Conservation (phyloP, 1,284 basidiomycete genomes). For the Ganoderma boninense region DNA sequence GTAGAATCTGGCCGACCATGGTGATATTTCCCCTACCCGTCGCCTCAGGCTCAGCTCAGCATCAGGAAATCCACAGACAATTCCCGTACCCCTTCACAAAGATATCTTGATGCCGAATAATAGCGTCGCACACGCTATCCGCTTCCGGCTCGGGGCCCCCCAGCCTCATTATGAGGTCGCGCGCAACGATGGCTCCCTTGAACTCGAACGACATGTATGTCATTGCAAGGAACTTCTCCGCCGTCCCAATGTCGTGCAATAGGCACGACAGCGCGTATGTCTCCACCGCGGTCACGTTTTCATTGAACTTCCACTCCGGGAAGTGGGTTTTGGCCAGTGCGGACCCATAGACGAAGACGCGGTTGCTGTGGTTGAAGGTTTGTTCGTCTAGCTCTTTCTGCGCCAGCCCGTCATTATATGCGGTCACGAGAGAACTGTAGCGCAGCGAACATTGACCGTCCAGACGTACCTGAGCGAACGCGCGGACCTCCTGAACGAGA, state of each 20-base stretch:
- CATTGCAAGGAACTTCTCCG: constrained; percentile 55
- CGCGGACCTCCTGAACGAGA: constrained; percentile 50
- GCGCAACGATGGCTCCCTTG: constrained; percentile 63
- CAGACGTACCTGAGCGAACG: constrained; percentile 49
- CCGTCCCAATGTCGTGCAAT: constrained; percentile 65
- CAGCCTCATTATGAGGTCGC: constrained; percentile 54
- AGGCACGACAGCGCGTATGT: constrained; percentile 63
- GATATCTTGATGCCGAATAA: constrained; percentile 67
- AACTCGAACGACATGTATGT: constrained; percentile 70
- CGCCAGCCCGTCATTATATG: constrained; percentile 3
- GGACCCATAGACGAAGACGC: constrained; percentile 60
- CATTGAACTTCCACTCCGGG: constrained; percentile 54
- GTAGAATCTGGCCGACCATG: constrained; percentile 59
- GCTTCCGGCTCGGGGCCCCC: constrained; percentile 60
- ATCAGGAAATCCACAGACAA: neutral
- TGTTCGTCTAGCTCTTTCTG: constrained; percentile 57
- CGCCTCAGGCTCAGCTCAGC: neutral
- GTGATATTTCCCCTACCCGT: constrained; percentile 56
- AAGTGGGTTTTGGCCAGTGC: constrained; percentile 58
- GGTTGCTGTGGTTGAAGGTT: constrained; percentile 59
- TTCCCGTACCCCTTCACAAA: constrained; percentile 56
- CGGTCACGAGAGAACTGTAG: neutral
- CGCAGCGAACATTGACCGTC: neutral
- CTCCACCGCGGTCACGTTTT: constrained; percentile 40
- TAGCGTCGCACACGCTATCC: constrained; percentile 64